Base-by-base conservation (phyloP, 2,329 filamentous ascomycete genomes). In the Pyrenochaeta sp. region DNA sequence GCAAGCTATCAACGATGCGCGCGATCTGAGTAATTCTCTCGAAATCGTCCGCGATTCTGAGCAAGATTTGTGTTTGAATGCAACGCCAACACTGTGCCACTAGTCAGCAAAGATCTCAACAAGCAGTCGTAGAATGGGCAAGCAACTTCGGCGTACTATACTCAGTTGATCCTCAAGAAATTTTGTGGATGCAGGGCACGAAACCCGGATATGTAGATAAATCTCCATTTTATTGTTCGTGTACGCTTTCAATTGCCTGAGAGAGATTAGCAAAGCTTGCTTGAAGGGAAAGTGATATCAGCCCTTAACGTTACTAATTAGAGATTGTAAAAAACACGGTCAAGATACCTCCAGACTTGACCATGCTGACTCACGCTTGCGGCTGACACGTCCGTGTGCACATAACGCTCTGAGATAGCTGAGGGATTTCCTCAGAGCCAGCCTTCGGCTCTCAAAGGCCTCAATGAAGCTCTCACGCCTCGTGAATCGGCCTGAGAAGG, bases 381-480 rank as follows among this genome's bases (percentile, higher is more conserved):
- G 20, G 30, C 30, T 20, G 30, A 34, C 30, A n/a, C 30, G 30
- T 20, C 15, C 17, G 30, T 34, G 17, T 34, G 30, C 30, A n/a
- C 30, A 34, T 19, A 8, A 19, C 30, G 30, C 14, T 18, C 10
- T 18, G 30, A 21, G 18, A n/a, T 20, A 34, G 30, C 30, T 34
- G 30, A 20, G 30, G 30, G n/a, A 21, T 18, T 20, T 18, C 30
- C 30, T 22, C 17, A 34, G 21, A 22, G 30, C 15, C 11, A 34
- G 14, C 17, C 30, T 18, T 34, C 30, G 14, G 30, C 30, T 34
- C 30, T 21, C 7, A 22, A n/a, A 35, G 32, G 32, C 8, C 20
- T 35, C 32, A 2, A 24, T 35, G 32, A 35, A 24, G 28, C 32
- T 35, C 32, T n/a, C 32, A 17, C 20, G 19, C 20, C 28, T 35